Evolutionary conservation across 805 yeast genomes (phyloP).

Genomic region (Metschnikowia vanudenii): DNA sequence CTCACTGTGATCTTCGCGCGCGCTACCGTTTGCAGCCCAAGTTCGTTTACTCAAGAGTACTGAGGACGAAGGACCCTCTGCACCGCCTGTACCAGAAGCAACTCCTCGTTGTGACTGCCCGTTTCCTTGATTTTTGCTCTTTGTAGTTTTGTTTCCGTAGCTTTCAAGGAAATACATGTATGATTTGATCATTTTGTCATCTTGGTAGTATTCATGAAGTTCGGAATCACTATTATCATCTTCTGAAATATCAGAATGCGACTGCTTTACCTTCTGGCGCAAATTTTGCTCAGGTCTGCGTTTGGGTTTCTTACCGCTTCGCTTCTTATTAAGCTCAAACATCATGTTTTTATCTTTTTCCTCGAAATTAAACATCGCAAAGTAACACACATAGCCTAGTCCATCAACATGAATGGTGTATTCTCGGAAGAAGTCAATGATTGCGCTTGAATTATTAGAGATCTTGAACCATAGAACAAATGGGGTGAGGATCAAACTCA

Average conservation of each 20-base stretch:
- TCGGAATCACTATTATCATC: conserved; percentile 23
- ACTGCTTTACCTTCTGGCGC: conserved; percentile 13
- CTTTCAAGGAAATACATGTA: conserved; percentile 85
- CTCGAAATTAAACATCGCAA: conserved; percentile 87
- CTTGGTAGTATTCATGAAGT: conserved; percentile 48
- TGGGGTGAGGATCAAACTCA: conserved; percentile 82
- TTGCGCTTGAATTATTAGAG: conserved; percentile 67
- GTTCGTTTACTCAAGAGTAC: background rate
- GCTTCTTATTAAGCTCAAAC: conserved; percentile 28
- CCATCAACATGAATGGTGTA: conserved; percentile 91
- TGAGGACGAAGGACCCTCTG: conserved; percentile 7
- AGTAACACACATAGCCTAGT: conserved; percentile 88
- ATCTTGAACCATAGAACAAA: conserved; percentile 84
- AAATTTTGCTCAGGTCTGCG: conserved; percentile 12
- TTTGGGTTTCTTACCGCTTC: conserved; percentile 14
- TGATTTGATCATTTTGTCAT: conserved; percentile 89
- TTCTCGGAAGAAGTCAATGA: conserved; percentile 89
- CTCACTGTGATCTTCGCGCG: conserved; percentile 10
- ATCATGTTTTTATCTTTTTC: conserved; percentile 50
- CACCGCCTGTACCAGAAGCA: background rate
- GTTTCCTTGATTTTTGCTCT: conserved; percentile 1
- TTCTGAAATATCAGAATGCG: conserved; percentile 19
- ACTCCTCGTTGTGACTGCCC: background rate
- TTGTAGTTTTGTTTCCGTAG: conserved; percentile 47
- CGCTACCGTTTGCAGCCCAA: background rate